Percentiles rank a stretch among this genome's conserved stretches.
phyloP scores from a whole-genome alignment of 73 alveolate species.

The Effrenium voratum region DNA sequence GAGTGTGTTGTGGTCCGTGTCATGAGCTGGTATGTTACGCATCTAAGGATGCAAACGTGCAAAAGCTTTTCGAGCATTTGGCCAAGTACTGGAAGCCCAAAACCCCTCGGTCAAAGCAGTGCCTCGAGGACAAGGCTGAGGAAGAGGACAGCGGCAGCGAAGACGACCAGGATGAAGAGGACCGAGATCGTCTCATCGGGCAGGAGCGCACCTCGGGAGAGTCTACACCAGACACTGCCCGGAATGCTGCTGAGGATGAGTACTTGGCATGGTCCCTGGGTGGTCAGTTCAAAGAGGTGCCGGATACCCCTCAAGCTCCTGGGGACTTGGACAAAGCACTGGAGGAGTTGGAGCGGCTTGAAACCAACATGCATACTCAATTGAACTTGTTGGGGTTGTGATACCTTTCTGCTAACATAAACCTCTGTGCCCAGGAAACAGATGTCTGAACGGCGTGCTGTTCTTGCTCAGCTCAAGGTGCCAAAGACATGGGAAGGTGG shows the following conservation, averaged over 20 bases:
- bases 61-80: background rate
- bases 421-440: too few species aligned
- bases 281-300: background rate
- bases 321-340: background rate
- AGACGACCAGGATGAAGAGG: background rate
- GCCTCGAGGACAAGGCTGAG: background rate
- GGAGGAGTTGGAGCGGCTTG: background rate
- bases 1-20: background rate
- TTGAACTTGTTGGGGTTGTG: too few species aligned
- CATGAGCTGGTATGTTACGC: background rate
- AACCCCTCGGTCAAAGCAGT: background rate
- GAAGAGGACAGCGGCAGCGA: background rate
- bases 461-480: too few species aligned
- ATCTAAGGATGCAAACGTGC: background rate
- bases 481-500: too few species aligned
- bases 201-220: background rate
- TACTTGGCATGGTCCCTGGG: conserved; percentile 21
- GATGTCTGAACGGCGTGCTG: too few species aligned
- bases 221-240: background rate
- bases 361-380: too few species aligned
- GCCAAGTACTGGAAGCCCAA: conserved; percentile 1
- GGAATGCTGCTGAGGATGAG: background rate
- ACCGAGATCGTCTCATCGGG: background rate
- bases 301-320: background rate
- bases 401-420: too few species aligned